Evolutionary conservation across 176 grass and related monocot species (phyloP).

Genomic region (Leersia perrieri): DNA sequence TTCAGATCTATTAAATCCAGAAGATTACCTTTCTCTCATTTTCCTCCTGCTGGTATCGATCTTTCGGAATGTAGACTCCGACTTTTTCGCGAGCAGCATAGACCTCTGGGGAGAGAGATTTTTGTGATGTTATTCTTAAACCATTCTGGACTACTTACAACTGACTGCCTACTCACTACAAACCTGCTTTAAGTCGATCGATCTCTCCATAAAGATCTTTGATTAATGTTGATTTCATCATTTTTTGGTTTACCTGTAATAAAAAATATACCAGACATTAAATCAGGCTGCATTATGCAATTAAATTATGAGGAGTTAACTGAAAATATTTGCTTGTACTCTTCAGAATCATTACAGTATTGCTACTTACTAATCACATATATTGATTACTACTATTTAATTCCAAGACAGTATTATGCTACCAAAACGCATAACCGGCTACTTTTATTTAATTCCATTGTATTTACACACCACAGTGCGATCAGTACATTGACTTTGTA

Average conservation of each 20-base stretch:
- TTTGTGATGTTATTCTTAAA: slow-evolving; percentile 24
- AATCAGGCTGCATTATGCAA: slow-evolving; percentile 1
- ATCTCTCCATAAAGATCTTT: slow-evolving; percentile 99
- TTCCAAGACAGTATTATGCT: no score
- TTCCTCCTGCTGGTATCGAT: slow-evolving; percentile 86
- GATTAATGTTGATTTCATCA: slow-evolving; percentile 99
- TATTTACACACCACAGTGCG: not conserved
- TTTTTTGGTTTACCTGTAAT: slow-evolving; percentile 90
- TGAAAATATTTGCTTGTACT: not conserved
- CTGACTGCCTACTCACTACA: slow-evolving; percentile 6
- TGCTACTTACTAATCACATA: not conserved
- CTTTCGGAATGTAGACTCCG: slow-evolving; percentile 96
- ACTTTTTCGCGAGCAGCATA: slow-evolving; percentile 96
- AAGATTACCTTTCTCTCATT: slow-evolving; percentile 85
- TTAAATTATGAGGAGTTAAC: not conserved
- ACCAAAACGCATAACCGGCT: no score
- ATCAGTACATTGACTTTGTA: not conserved
- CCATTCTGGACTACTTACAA: slow-evolving; percentile 17
- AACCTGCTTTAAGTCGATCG: slow-evolving; percentile 91
- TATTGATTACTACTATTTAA: not conserved
- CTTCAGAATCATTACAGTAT: not conserved
- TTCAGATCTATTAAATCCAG: not conserved
- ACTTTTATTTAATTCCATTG: not conserved
- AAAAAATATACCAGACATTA: slow-evolving; percentile 7
- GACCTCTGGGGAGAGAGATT: slow-evolving; percentile 64